phyloP scores from a whole-genome alignment of 192 early-diverging fungal genomes.

The Umbelopsis isabellina region DNA sequence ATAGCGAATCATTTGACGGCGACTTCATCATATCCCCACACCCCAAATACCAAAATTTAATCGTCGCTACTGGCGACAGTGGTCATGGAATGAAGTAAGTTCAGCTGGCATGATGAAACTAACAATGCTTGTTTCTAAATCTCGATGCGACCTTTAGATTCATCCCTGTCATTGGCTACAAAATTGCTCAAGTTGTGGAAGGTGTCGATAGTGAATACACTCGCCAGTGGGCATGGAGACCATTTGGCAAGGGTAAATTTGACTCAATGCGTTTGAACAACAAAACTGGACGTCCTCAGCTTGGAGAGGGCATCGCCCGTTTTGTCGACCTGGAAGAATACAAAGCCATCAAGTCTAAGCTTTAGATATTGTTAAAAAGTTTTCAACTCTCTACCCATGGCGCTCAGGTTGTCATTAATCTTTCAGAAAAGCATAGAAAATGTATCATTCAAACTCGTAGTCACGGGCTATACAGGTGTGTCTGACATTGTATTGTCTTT shows the following conservation, averaged over 20 bases:
- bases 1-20: constrained; percentile 57
- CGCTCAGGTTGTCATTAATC: no score
- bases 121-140: neutral
- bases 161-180: constrained; percentile 52
- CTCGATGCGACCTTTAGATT: constrained; percentile 29
- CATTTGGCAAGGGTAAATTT: constrained; percentile 1
- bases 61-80: constrained; percentile 60
- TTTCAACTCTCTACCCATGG: no score
- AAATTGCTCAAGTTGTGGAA: constrained; percentile 51
- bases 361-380: neutral
- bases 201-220: constrained; percentile 34
- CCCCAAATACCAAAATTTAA: constrained; percentile 42
- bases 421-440: no score
- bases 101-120: neutral
- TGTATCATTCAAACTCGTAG: no score
- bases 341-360: constrained; percentile 10
- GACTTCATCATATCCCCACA: constrained; percentile 51
- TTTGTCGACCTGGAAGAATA: constrained; percentile 13
- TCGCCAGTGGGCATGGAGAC: constrained; percentile 32
- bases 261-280: constrained; percentile 5
- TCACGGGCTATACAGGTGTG: no score
- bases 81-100: constrained; percentile 64
- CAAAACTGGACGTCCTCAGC: neutral
- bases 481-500: no score
- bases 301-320: constrained; percentile 7